A percentile compares a stretch with the other conserved stretches of the same genome.
phyloP scores from a whole-genome alignment of 805 yeast genomes.

The Lachancea sp. region DNA sequence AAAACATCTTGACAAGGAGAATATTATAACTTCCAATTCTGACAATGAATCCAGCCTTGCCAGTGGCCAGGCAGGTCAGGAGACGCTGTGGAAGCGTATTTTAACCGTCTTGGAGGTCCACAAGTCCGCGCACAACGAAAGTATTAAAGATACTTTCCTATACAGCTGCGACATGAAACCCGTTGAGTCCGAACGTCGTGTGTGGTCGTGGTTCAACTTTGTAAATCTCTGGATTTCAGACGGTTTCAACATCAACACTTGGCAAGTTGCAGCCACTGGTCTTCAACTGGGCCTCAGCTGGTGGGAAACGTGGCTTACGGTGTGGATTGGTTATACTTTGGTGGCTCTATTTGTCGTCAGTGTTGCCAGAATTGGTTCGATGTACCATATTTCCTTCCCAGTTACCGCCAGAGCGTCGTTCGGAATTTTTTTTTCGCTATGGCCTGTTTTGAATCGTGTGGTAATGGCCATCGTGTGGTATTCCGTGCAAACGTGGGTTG shows the following conservation, averaged over 20 bases:
- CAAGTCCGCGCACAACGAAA: constrained; percentile 6
- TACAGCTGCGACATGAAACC: constrained; percentile 74
- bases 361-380: constrained; percentile 74
- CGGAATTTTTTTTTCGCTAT: constrained; percentile 79
- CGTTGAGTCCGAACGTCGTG: constrained; percentile 63
- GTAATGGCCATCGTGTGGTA: constrained; percentile 87
- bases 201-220: constrained; percentile 83
- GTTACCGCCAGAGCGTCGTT: constrained; percentile 74
- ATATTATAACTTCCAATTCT: background rate
- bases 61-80: background rate
- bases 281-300: constrained; percentile 69
- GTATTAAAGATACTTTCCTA: constrained; percentile 54
- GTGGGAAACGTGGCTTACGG: constrained; percentile 90
- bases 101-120: constrained; percentile 6
- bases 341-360: constrained; percentile 63
- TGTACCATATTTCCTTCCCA: constrained; percentile 80
- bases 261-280: constrained; percentile 89
- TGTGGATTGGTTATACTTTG: constrained; percentile 75
- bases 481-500: constrained; percentile 78
- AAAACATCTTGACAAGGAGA: background rate
- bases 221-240: constrained; percentile 85
- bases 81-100: constrained; percentile 4
- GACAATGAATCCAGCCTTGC: constrained; percentile 2
- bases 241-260: constrained; percentile 81
- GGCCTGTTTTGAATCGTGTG: constrained; percentile 86